phyloP scores from a whole-genome alignment of 2,329 filamentous ascomycete species.

The Calonectria leucothoes region DNA sequence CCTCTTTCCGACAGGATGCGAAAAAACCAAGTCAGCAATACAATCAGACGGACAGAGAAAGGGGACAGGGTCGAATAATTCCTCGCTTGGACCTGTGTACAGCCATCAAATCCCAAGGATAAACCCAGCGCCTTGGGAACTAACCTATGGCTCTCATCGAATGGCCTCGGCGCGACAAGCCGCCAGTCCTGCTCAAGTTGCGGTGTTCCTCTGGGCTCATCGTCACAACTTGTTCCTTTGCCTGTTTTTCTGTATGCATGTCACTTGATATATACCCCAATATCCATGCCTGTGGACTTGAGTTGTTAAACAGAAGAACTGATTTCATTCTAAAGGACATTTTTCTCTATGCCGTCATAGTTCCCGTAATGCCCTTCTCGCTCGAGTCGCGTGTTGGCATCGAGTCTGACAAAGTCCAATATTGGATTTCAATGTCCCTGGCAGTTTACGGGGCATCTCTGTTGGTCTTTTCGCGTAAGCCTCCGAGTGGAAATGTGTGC shows the following conservation, averaged over 20 bases:
- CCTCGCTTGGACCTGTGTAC: not conserved
- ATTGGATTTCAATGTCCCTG: slow-evolving; percentile 51
- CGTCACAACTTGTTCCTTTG: slow-evolving; percentile 47
- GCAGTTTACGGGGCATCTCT: slow-evolving; percentile 48
- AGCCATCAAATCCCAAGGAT: not conserved
- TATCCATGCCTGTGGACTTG: not conserved
- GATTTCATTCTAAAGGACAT: slow-evolving; percentile 45
- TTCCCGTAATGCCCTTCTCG: slow-evolving; percentile 48
- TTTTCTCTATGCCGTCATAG: slow-evolving; percentile 49
- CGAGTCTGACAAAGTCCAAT: slow-evolving; percentile 42
- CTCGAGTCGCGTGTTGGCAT: slow-evolving; percentile 43
- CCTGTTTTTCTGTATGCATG: slow-evolving; percentile 47
- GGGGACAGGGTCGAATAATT: not conserved
- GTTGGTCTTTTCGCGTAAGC: slow-evolving; percentile 46
- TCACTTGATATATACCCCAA: not conserved
- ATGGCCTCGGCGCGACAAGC: slow-evolving; percentile 33
- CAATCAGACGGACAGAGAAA: not conserved
- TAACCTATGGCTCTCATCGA: slow-evolving; percentile 29
- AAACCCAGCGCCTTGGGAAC: not conserved
- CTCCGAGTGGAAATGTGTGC: not conserved
- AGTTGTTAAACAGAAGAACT: not conserved
- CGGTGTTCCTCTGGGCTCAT: slow-evolving; percentile 48
- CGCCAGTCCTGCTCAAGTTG: slow-evolving; percentile 42
- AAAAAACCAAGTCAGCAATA: not conserved
- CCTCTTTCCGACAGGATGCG: not conserved